These are phyloP conservation scores for Mycosarcoma maydis DNA, from an alignment of 1,284 basidiomycete genomes.

Conservation along the genomic window DNA sequence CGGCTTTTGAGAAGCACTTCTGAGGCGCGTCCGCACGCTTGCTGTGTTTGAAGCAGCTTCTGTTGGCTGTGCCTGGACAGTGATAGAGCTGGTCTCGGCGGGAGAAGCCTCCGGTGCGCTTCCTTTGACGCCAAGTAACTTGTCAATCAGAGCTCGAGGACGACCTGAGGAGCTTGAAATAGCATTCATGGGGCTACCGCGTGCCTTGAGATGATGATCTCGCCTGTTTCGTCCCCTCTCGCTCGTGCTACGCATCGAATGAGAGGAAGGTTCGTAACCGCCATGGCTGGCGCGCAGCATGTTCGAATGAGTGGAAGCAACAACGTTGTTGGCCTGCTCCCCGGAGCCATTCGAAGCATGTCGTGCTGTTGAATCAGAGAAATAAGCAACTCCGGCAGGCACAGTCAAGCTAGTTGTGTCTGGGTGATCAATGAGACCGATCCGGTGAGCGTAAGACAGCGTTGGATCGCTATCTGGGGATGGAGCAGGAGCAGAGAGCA, in stretches of 20 bases:
- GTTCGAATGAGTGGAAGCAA: background rate
- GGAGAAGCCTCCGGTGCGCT: background rate
- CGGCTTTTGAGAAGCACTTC: no score
- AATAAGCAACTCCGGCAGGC: no score
- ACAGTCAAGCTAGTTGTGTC: no score
- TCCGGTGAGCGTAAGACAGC: background rate
- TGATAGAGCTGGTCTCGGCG: background rate
- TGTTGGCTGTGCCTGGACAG: no score
- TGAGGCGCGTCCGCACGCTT: no score
- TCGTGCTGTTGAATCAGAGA: no score
- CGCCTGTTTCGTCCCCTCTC: conserved; percentile 12
- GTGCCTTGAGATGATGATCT: conserved; percentile 3
- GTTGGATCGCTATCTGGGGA: background rate
- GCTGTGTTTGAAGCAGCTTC: no score
- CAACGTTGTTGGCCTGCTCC: background rate
- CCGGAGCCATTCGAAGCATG: background rate
- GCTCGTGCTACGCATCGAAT: conserved; percentile 5
- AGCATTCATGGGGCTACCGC: background rate
- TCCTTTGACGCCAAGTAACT: conserved; percentile 6
- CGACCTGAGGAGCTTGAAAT: background rate
- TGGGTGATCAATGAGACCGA: background rate
- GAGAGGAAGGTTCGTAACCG: background rate
- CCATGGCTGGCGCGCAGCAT: conserved; percentile 8
- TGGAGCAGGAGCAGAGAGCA: background rate
- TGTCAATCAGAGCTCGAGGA: conserved; percentile 13